Percentiles rank a stretch among this genome's conserved stretches.
phyloP scores from a whole-genome alignment of 2,329 filamentous ascomycete genomes.

The Microsporum ferrugineum region DNA sequence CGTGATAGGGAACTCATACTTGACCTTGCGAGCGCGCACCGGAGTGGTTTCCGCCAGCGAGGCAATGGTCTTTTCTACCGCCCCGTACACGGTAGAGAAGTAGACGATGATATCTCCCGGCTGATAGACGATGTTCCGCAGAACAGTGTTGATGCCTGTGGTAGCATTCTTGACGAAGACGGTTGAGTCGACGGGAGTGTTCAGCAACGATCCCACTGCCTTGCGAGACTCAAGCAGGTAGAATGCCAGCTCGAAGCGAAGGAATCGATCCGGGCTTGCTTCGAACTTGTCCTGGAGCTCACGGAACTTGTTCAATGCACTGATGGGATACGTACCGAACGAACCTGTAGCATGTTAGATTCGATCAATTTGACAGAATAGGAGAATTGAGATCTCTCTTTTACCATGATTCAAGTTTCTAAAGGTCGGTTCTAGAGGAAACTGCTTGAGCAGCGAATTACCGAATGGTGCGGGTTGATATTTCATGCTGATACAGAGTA shows the following conservation, averaged over 20 bases:
- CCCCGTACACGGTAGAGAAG: slow-evolving; percentile 69
- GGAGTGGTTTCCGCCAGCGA: slow-evolving; percentile 59
- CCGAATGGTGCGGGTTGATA: slow-evolving; percentile 35
- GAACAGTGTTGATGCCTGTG: slow-evolving; percentile 55
- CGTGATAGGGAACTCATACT: slow-evolving; percentile 55
- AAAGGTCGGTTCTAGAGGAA: slow-evolving; percentile 57
- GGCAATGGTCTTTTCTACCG: slow-evolving; percentile 61
- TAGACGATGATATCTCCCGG: slow-evolving; percentile 61
- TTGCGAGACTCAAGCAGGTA: slow-evolving; percentile 54
- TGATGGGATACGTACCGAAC: slow-evolving; percentile 62
- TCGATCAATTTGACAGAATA: neutral
- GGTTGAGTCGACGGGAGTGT: slow-evolving; percentile 52
- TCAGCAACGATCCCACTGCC: slow-evolving; percentile 54
- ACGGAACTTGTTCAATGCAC: slow-evolving; percentile 49
- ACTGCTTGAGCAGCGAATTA: slow-evolving; percentile 49
- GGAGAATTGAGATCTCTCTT: neutral
- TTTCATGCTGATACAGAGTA: neutral
- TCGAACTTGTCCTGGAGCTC: slow-evolving; percentile 58
- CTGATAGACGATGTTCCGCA: slow-evolving; percentile 61
- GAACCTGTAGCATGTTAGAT: slow-evolving; percentile 40
- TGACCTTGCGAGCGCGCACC: slow-evolving; percentile 43
- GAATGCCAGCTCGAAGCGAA: slow-evolving; percentile 54
- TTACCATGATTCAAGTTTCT: slow-evolving; percentile 59
- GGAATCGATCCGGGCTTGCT: slow-evolving; percentile 60
- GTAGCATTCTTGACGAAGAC: slow-evolving; percentile 79